Evolutionary conservation across 352 stramenopile genomes (phyloP).

Genomic region (Phytophthora uliginosa): DNA sequence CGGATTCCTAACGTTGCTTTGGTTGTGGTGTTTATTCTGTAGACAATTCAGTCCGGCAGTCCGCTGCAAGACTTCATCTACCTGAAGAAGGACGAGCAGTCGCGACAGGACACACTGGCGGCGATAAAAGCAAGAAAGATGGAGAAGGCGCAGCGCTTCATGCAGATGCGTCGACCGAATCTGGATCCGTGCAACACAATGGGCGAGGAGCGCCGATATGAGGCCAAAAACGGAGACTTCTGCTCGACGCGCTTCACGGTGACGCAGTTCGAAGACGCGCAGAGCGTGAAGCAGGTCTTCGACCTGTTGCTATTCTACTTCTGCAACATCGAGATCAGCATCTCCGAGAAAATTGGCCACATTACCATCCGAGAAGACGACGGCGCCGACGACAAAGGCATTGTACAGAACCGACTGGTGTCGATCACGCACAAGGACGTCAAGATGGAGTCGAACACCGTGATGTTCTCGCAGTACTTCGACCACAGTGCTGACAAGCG

Average conservation of each 20-base stretch:
- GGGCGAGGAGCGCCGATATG: conserved; percentile 56
- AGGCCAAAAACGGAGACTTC: conserved; percentile 53
- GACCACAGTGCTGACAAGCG: conserved; percentile 19
- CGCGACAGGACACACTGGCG: conserved; percentile 19
- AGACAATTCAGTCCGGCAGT: conserved; percentile 41
- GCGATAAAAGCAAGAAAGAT: conserved; percentile 36
- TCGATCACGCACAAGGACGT: conserved; percentile 40
- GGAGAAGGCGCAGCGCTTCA: conserved; percentile 44
- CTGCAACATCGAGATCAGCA: conserved; percentile 69
- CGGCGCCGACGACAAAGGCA: conserved; percentile 44
- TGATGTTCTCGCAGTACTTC: conserved; percentile 52
- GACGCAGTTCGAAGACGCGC: conserved; percentile 52
- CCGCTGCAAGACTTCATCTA: conserved; percentile 44
- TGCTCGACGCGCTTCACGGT: conserved; percentile 65
- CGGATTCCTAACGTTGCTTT: conserved; percentile 5
- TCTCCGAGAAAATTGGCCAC: conserved; percentile 66
- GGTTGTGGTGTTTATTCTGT: conserved; percentile 8
- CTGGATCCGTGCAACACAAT: conserved; percentile 40
- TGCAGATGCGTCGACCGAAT: conserved; percentile 33
- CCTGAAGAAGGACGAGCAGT: conserved; percentile 30
- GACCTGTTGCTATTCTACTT: conserved; percentile 61
- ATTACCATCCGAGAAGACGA: conserved; percentile 66
- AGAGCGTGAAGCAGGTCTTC: conserved; percentile 52
- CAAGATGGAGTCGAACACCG: conserved; percentile 54
- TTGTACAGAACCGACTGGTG: conserved; percentile 59